Conservation (phyloP, 129 eudicot species). For the Apium graveolens region DNA sequence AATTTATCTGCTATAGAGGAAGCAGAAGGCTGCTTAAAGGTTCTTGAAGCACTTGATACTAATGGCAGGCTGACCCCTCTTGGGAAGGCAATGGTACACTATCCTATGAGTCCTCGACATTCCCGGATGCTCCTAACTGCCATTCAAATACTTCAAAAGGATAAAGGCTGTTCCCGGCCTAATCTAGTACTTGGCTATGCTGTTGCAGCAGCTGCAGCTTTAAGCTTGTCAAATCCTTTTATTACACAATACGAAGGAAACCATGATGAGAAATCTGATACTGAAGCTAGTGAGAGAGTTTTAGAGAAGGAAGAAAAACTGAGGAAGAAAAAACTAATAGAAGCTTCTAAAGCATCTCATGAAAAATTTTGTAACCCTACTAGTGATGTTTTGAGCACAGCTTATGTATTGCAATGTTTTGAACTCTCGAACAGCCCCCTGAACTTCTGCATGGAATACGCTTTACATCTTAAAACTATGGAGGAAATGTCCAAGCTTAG, state of each 20-base stretch:
- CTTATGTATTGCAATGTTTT: too few relatives aligned
- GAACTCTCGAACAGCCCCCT: too few relatives aligned
- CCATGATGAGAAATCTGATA: constrained; percentile 24
- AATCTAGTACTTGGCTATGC: constrained; percentile 67
- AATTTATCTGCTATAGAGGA: constrained; percentile 45
- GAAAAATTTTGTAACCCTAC: too few relatives aligned
- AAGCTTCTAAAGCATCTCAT: too few relatives aligned
- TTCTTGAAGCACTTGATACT: constrained; percentile 64
- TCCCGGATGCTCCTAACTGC: constrained; percentile 86
- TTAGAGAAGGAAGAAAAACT: too few relatives aligned
- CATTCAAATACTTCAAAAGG: constrained; percentile 47
- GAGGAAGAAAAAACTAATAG: too few relatives aligned
- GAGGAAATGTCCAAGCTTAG: too few relatives aligned
- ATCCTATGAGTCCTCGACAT: constrained; percentile 95
- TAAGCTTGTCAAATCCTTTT: constrained; percentile 81
- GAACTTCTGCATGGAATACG: too few relatives aligned
- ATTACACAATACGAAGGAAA: constrained; percentile 47
- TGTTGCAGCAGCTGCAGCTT: constrained; percentile 89
- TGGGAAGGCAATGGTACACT: constrained; percentile 87
- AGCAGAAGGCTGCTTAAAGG: constrained; percentile 75
- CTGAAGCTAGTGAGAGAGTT: too few relatives aligned
- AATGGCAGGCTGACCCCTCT: constrained; percentile 60
- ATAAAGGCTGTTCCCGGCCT: constrained; percentile 24
- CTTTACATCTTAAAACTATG: too few relatives aligned
- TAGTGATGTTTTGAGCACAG: too few relatives aligned